Evolutionary conservation across 2,329 filamentous ascomycete genomes (phyloP).

Genomic region (Zymoseptoria ardabiliae): DNA sequence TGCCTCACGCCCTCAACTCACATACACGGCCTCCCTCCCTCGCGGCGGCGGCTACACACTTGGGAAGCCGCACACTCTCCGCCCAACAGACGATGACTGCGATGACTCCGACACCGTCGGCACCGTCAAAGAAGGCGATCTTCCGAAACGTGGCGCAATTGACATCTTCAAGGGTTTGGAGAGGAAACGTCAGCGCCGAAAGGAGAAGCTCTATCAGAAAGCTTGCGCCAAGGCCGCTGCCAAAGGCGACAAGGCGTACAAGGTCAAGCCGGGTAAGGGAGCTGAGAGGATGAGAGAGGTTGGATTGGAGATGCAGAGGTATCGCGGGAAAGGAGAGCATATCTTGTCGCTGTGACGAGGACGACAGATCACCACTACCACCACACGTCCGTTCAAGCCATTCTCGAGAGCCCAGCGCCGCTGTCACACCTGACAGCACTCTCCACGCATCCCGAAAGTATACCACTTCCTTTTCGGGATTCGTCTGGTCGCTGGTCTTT

Average conservation of each 20-base stretch:
- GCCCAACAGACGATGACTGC: slow-evolving; percentile 33
- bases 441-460: background rate
- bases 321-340: slow-evolving; percentile 54
- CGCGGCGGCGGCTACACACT: slow-evolving; percentile 60
- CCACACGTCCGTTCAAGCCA: background rate
- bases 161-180: slow-evolving; percentile 97
- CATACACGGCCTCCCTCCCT: slow-evolving; percentile 79
- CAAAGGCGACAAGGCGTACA: slow-evolving; percentile 52
- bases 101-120: slow-evolving; percentile 27
- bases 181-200: slow-evolving; percentile 84
- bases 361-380: background rate
- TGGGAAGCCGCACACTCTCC: slow-evolving; percentile 27
- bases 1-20: slow-evolving; percentile 58
- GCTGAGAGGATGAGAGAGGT: slow-evolving; percentile 90
- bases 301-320: slow-evolving; percentile 79
- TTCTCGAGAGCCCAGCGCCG: slow-evolving; percentile 21
- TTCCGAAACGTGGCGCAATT: slow-evolving; percentile 82
- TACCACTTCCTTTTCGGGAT: background rate
- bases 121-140: slow-evolving; percentile 35
- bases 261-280: slow-evolving; percentile 73
- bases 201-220: slow-evolving; percentile 86
- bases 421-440: slow-evolving; percentile 11
- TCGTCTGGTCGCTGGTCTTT: background rate
- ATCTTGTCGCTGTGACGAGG: slow-evolving; percentile 38
- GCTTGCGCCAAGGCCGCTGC: slow-evolving; percentile 76